phyloP scores from a whole-genome alignment of 2,329 filamentous ascomycete species.

The Blumeriella jaapii region DNA sequence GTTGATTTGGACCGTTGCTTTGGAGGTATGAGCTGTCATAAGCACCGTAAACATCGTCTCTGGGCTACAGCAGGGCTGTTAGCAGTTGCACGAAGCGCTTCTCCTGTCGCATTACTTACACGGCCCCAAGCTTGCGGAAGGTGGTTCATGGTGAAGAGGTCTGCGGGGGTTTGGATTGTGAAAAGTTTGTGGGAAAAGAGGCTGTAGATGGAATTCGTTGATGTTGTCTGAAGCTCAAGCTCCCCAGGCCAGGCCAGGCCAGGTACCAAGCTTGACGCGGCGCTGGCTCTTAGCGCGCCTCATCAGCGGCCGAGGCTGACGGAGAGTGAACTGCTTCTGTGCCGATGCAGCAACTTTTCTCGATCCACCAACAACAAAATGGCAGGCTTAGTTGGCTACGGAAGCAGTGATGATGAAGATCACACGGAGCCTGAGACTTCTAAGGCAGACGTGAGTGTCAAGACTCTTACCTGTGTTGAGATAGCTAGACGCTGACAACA shows the following conservation, averaged over 20 bases:
- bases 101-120: slow-evolving; percentile 36
- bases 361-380: slow-evolving; percentile 12
- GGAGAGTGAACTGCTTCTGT: no score
- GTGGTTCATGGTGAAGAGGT: slow-evolving; percentile 48
- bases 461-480: neutral
- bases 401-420: slow-evolving; percentile 30
- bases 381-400: slow-evolving; percentile 29
- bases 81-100: slow-evolving; percentile 22
- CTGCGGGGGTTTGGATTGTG: slow-evolving; percentile 4
- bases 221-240: slow-evolving; percentile 4
- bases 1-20: slow-evolving; percentile 58
- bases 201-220: slow-evolving; percentile 5
- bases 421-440: slow-evolving; percentile 12
- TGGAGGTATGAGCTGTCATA: slow-evolving; percentile 85
- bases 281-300: slow-evolving; percentile 3
- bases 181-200: slow-evolving; percentile 6
- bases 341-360: neutral
- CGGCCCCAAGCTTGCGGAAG: slow-evolving; percentile 63
- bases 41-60: slow-evolving; percentile 91
- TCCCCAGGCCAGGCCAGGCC: no score
- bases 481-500: slow-evolving; percentile 17
- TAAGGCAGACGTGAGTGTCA: slow-evolving; percentile 16
- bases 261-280: slow-evolving; percentile 18
- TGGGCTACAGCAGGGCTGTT: slow-evolving; percentile 51
- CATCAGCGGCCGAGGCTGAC: no score